Evolutionary conservation across 2,329 filamentous ascomycete genomes (phyloP).

Genomic region (Nigrospora osmanthi): DNA sequence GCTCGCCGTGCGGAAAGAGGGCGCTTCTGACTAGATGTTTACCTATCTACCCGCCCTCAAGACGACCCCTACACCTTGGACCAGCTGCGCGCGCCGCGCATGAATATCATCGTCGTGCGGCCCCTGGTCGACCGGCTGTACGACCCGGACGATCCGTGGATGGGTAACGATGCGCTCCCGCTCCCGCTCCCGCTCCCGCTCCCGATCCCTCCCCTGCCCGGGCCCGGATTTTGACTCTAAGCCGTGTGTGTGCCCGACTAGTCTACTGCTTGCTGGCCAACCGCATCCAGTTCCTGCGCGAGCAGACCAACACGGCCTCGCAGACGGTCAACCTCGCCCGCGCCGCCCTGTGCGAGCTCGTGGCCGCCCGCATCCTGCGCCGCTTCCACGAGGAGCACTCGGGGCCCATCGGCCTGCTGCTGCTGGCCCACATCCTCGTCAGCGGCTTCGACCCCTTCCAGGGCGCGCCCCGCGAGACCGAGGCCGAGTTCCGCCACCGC

Average conservation of each 20-base stretch:
- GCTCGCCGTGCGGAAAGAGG: not conserved
- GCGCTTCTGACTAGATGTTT: not conserved
- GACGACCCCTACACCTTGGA: slow-evolving; percentile 42
- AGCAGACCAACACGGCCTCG: slow-evolving; percentile 57
- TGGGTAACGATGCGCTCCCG: slow-evolving; percentile 32
- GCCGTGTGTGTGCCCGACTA: slow-evolving; percentile 20
- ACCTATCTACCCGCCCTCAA: slow-evolving; percentile 8
- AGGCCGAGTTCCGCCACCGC: slow-evolving; percentile 33
- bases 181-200: not conserved
- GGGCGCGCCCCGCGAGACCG: slow-evolving; percentile 53
- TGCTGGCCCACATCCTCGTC: slow-evolving; percentile 61
- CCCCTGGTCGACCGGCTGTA: slow-evolving; percentile 64
- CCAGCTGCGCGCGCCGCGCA: slow-evolving; percentile 58
- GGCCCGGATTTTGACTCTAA: not conserved
- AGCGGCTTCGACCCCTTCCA: slow-evolving; percentile 67
- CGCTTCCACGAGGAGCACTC: slow-evolving; percentile 61
- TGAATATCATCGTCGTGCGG: slow-evolving; percentile 59
- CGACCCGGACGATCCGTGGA: slow-evolving; percentile 55
- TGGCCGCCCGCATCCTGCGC: slow-evolving; percentile 58
- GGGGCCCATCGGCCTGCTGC: slow-evolving; percentile 53
- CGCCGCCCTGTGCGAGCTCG: slow-evolving; percentile 60
- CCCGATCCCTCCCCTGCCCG: not conserved
- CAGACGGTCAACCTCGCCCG: slow-evolving; percentile 63
- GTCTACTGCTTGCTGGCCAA: slow-evolving; percentile 69
- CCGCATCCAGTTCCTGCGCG: slow-evolving; percentile 59